Conservation (phyloP, 306 rosid genomes). For the Gillenia trifoliata region DNA sequence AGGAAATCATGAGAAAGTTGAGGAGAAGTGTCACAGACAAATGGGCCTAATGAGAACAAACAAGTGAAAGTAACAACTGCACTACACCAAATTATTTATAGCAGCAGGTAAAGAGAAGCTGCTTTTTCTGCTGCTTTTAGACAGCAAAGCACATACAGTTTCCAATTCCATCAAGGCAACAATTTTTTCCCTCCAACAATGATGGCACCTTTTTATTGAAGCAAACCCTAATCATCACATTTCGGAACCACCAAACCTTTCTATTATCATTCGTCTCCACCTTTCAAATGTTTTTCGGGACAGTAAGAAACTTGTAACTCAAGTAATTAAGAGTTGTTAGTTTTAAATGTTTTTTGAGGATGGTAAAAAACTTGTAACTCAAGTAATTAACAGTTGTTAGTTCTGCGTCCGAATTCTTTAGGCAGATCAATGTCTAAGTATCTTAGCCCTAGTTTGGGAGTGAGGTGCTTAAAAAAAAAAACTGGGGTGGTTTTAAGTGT, state of each 20-base stretch:
- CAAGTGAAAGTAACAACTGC: constrained; percentile 1
- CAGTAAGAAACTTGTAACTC: accelerated
- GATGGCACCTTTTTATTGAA: background rate
- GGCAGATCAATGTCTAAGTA: background rate
- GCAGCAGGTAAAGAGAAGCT: background rate
- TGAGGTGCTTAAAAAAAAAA: too few species aligned
- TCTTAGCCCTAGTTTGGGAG: too few species aligned
- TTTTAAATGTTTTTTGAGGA: accelerated
- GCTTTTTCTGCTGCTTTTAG: background rate
- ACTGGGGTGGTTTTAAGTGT: too few species aligned
- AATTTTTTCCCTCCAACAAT: background rate
- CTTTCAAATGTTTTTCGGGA: background rate
- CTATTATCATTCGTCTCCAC: background rate
- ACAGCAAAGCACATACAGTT: background rate
- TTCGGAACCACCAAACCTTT: background rate
- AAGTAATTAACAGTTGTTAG: too few species aligned
- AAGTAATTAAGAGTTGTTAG: too few species aligned
- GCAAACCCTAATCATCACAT: background rate
- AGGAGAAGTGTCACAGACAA: background rate
- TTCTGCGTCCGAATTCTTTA: accelerated
- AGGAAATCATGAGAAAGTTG: constrained; percentile 39
- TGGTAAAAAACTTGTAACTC: accelerated
- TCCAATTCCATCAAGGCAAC: background rate
- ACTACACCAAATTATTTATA: constrained; percentile 5
- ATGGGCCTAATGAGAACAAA: constrained; percentile 8